Evolutionary conservation across 2,329 filamentous ascomycete species (phyloP).

Genomic region (Chaetomiaceae sp.): DNA sequence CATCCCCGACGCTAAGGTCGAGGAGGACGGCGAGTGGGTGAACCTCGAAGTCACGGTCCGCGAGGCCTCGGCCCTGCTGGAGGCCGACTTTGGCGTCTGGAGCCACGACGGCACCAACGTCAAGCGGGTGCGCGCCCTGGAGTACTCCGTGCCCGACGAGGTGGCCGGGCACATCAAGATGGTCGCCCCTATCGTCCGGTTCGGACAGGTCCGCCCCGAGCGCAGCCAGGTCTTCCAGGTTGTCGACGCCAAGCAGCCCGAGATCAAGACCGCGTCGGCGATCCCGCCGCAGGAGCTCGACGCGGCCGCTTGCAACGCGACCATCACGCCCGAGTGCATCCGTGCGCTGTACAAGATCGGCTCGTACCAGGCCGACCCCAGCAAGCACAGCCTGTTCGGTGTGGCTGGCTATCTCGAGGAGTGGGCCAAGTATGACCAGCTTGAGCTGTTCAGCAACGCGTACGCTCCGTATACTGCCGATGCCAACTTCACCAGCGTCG

Average conservation of each 20-base stretch:
- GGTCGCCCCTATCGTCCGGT: slow-evolving; percentile 61
- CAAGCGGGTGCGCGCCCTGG: slow-evolving; percentile 36
- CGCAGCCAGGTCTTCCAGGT: slow-evolving; percentile 27
- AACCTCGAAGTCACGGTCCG: slow-evolving; percentile 48
- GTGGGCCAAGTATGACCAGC: slow-evolving; percentile 47
- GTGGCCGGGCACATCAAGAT: slow-evolving; percentile 52
- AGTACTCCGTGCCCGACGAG: slow-evolving; percentile 56
- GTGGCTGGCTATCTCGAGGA: slow-evolving; percentile 46
- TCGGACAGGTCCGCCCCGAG: slow-evolving; percentile 43
- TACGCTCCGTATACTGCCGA: slow-evolving; percentile 45
- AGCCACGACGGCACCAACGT: slow-evolving; percentile 46
- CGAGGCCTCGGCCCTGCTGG: slow-evolving; percentile 50
- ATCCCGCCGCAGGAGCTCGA: slow-evolving; percentile 23
- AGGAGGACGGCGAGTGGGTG: slow-evolving; percentile 55
- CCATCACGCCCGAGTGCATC: slow-evolving; percentile 42
- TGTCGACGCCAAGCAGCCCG: slow-evolving; percentile 16
- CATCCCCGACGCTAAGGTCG: slow-evolving; percentile 35
- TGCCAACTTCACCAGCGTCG: slow-evolving; percentile 52
- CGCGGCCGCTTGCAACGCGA: slow-evolving; percentile 32
- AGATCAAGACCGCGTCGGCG: slow-evolving; percentile 12
- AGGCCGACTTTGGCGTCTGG: slow-evolving; percentile 49
- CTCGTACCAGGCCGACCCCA: slow-evolving; percentile 48
- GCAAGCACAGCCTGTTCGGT: slow-evolving; percentile 57
- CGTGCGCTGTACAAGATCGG: slow-evolving; percentile 42
- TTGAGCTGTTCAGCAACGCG: slow-evolving; percentile 49